These are phyloP conservation scores for Colletotrichum sp. DNA, from an alignment of 2,329 filamentous ascomycete genomes.

Conservation along the genomic window DNA sequence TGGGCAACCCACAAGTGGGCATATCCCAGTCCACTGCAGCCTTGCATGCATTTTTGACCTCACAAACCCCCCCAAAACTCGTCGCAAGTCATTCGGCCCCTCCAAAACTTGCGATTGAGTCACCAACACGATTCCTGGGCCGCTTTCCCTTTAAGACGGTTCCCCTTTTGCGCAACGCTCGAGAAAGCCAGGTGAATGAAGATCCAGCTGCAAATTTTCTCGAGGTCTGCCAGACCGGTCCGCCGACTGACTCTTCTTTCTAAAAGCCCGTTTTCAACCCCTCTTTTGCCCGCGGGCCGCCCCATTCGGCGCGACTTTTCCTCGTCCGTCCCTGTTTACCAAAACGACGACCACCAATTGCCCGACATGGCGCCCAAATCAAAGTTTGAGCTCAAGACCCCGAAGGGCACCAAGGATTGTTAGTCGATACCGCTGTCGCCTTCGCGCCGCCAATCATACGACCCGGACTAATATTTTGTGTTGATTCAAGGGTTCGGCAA, in stretches of 20 bases:
- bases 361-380: conserved; percentile 44
- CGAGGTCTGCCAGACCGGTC: conserved; percentile 22
- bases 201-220: conserved; percentile 19
- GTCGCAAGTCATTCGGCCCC: conserved; percentile 16
- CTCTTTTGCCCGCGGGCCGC: conserved; percentile 7
- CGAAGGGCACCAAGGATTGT: conserved; percentile 92
- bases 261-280: conserved; percentile 16
- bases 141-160: conserved; percentile 14
- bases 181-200: conserved; percentile 23
- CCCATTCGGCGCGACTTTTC: conserved; percentile 8
- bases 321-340: neutral
- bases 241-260: conserved; percentile 22
- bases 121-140: conserved; percentile 11
- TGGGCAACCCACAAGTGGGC: neutral
- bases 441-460: conserved; percentile 12
- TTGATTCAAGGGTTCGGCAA: conserved; percentile 64
- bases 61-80: conserved; percentile 19
- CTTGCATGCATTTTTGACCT: conserved; percentile 21
- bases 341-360: neutral
- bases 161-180: conserved; percentile 10
- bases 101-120: conserved; percentile 22
- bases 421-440: conserved; percentile 24
- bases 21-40: conserved; percentile 14
- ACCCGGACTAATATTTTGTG: conserved; percentile 10
- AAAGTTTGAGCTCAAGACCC: conserved; percentile 80